Percentiles rank a stretch among this genome's conserved stretches.
Conservation (phyloP, 176 grass and related monocot genomes). For the Dactylis glomerata region DNA sequence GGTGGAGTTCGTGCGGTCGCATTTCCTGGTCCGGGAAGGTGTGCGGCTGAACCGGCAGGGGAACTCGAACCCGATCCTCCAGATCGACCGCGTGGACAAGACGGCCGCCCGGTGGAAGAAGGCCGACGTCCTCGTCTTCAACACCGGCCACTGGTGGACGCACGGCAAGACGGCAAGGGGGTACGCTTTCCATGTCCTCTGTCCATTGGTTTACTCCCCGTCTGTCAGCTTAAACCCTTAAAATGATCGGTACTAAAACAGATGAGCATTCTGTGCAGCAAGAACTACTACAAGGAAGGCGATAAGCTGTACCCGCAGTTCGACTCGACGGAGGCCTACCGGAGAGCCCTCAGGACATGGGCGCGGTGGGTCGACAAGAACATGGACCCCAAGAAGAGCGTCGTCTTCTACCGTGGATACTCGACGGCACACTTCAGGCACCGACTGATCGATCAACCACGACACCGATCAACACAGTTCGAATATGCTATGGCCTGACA, state of each 20-base stretch:
- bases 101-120: constrained; percentile 73
- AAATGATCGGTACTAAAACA: background rate
- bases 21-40: constrained; percentile 89
- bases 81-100: constrained; percentile 84
- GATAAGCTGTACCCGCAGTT: constrained; percentile 56
- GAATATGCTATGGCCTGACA: background rate
- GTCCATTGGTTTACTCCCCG: background rate
- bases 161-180: constrained; percentile 93
- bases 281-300: constrained; percentile 89
- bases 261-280: constrained; percentile 25
- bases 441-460: background rate
- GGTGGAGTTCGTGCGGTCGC: constrained; percentile 88
- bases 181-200: constrained; percentile 24
- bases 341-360: constrained; percentile 70
- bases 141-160: constrained; percentile 98
- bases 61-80: constrained; percentile 79
- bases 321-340: constrained; percentile 76
- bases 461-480: background rate
- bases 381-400: constrained; percentile 48
- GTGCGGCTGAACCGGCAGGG: constrained; percentile 58
- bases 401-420: constrained; percentile 93
- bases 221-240: too few species aligned
- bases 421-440: constrained; percentile 90
- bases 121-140: constrained; percentile 84
- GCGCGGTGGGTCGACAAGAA: constrained; percentile 81